Evolutionary conservation across 495 filamentous ascomycete species (phyloP).

Genomic region (Oidiodendron maius): DNA sequence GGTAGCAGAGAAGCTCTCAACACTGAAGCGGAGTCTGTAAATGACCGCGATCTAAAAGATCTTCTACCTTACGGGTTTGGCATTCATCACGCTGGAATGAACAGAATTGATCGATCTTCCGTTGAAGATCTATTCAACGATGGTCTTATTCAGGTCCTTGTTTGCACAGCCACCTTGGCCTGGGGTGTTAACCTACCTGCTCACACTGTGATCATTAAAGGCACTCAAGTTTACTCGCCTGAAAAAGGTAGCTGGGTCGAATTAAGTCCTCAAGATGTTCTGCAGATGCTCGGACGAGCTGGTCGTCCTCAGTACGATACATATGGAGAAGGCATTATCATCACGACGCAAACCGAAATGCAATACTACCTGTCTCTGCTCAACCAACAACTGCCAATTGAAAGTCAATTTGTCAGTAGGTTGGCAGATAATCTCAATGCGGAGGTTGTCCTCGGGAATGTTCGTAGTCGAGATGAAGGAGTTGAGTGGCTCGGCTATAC

Average conservation of each 20-base stretch:
- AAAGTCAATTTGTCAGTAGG: slow-evolving; percentile 90
- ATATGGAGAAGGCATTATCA: slow-evolving; percentile 97
- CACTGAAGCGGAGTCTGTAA: slow-evolving; percentile 76
- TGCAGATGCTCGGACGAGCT: slow-evolving; percentile 98
- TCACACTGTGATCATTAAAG: slow-evolving; percentile 95
- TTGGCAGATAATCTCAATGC: slow-evolving; percentile 96
- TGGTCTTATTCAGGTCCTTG: slow-evolving; percentile 87
- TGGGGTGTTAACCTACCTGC: slow-evolving; percentile 96
- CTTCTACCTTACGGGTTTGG: slow-evolving; percentile 94
- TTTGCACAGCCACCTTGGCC: slow-evolving; percentile 92
- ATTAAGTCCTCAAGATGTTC: slow-evolving; percentile 91
- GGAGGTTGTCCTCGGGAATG: slow-evolving; percentile 90
- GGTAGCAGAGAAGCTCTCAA: slow-evolving; percentile 83
- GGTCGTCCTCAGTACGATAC: slow-evolving; percentile 96
- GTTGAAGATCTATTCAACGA: slow-evolving; percentile 93
- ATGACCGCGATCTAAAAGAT: slow-evolving; percentile 88
- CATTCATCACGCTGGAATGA: slow-evolving; percentile 98
- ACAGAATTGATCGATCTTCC: slow-evolving; percentile 82
- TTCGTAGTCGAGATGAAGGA: slow-evolving; percentile 88
- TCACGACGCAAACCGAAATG: slow-evolving; percentile 89
- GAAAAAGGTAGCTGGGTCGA: slow-evolving; percentile 99
- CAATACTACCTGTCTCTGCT: slow-evolving; percentile 95
- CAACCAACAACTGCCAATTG: slow-evolving; percentile 96
- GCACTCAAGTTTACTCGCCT: slow-evolving; percentile 94
- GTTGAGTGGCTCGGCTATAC: slow-evolving; percentile 99